Percentiles rank a stretch among this genome's conserved stretches.
phyloP scores from a whole-genome alignment of 495 filamentous ascomycete genomes.

The Aspergillus indologenus region DNA sequence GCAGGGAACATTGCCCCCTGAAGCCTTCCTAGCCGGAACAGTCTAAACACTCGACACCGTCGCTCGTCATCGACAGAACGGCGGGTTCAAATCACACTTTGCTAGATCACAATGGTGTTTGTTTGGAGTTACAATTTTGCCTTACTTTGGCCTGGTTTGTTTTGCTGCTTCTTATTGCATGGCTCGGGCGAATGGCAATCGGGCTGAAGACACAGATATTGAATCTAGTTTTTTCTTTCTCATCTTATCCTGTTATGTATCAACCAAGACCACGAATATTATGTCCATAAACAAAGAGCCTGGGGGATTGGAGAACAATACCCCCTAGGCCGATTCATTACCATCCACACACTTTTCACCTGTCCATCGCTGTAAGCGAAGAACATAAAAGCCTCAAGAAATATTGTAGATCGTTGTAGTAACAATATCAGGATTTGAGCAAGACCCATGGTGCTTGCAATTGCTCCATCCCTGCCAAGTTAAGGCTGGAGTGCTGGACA shows the following conservation, averaged over 20 bases:
- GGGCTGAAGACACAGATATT: constrained; percentile 4
- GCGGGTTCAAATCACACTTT: not conserved
- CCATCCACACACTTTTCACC: not conserved
- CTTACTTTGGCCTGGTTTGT: constrained; percentile 6
- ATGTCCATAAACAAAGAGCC: constrained; percentile 24
- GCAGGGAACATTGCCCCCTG: constrained; percentile 38
- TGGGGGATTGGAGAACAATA: not conserved
- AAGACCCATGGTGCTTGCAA: too few relatives aligned
- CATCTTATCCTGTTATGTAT: constrained; percentile 22
- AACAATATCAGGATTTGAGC: too few relatives aligned
- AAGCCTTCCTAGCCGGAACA: constrained; percentile 35
- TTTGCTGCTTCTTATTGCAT: constrained; percentile 29
- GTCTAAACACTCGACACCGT: not conserved
- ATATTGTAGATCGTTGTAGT: too few relatives aligned
- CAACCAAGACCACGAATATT: constrained; percentile 20
- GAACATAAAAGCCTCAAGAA: not conserved
- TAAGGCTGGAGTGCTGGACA: not conserved
- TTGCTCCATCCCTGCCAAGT: not conserved
- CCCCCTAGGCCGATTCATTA: not conserved
- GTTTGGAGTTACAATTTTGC: constrained; percentile 2
- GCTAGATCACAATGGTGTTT: not conserved
- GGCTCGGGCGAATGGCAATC: constrained; percentile 38
- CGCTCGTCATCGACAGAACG: not conserved
- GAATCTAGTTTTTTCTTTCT: constrained; percentile 12
- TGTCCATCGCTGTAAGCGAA: not conserved